These are phyloP conservation scores for Calocera cornea DNA, from an alignment of 768 basidiomycete genomes.

Conservation along the genomic window DNA sequence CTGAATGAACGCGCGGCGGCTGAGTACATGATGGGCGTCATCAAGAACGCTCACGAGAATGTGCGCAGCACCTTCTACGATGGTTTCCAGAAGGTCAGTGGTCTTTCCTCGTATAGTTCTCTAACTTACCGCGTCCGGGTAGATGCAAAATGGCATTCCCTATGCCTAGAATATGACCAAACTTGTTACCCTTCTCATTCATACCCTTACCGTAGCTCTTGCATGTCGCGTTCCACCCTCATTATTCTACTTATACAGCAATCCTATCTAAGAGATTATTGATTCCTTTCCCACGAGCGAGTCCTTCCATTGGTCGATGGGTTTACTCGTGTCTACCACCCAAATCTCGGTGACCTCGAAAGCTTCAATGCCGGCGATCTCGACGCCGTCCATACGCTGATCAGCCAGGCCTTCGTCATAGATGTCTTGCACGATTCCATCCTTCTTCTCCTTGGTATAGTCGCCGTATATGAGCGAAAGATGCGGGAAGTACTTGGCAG, in stretches of 20 bases:
- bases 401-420: neutral
- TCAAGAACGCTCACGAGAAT: constrained; percentile 91
- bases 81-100: constrained; percentile 77
- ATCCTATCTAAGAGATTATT: neutral
- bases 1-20: constrained; percentile 83
- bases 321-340: neutral
- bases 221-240: neutral
- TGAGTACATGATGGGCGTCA: constrained; percentile 78
- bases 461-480: neutral
- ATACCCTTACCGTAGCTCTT: neutral
- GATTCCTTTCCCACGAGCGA: neutral
- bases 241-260: neutral
- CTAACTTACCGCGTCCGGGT: neutral
- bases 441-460: constrained; percentile 3
- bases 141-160: constrained; percentile 9
- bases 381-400: neutral
- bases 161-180: neutral
- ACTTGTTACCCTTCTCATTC: neutral
- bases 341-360: neutral
- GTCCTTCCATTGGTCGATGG: neutral
- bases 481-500: neutral
- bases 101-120: neutral
- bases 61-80: constrained; percentile 87
- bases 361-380: neutral
- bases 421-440: neutral